phyloP scores from a whole-genome alignment of 768 basidiomycete genomes.

The Lactarius tabidus region DNA sequence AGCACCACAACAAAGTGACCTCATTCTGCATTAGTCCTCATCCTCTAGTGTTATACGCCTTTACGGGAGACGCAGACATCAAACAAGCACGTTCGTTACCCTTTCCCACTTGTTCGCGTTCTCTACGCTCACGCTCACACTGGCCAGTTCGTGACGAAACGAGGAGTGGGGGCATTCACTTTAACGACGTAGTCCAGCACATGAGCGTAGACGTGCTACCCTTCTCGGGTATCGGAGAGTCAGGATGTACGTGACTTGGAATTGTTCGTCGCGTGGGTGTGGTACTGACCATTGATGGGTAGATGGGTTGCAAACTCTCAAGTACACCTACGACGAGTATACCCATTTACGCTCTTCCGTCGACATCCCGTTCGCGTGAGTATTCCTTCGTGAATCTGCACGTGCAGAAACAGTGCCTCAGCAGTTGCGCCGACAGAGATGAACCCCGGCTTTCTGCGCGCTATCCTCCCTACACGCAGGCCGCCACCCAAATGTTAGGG shows the following conservation, averaged over 20 bases:
- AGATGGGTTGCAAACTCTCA: slow-evolving; percentile 32
- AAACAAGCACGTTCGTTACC: slow-evolving; percentile 19
- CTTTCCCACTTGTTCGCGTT: background rate
- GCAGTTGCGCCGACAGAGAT: slow-evolving; percentile 35
- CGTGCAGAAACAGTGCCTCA: background rate
- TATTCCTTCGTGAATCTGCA: slow-evolving; percentile 4
- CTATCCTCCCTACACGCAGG: slow-evolving; percentile 60
- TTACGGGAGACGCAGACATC: slow-evolving; percentile 19
- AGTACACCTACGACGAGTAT: slow-evolving; percentile 39
- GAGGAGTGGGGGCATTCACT: slow-evolving; percentile 31
- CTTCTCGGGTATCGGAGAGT: slow-evolving; percentile 31
- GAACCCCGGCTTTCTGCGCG: slow-evolving; percentile 48
- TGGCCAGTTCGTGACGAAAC: slow-evolving; percentile 32
- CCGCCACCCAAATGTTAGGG: slow-evolving; percentile 20
- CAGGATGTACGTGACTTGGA: slow-evolving; percentile 30
- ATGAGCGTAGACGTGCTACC: slow-evolving; percentile 27
- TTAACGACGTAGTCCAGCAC: slow-evolving; percentile 34
- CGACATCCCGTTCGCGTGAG: slow-evolving; percentile 57
- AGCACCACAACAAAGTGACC: background rate
- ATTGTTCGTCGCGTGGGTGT: background rate
- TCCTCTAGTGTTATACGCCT: slow-evolving; percentile 23
- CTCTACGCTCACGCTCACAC: background rate
- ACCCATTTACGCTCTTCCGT: slow-evolving; percentile 45
- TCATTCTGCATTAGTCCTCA: slow-evolving; percentile 15
- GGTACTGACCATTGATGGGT: background rate